Evolutionary conservation across 2,329 filamentous ascomycete genomes (phyloP), one percentile per base, ranked within the genome.

Genomic region (Sporothrix protearum): DNA sequence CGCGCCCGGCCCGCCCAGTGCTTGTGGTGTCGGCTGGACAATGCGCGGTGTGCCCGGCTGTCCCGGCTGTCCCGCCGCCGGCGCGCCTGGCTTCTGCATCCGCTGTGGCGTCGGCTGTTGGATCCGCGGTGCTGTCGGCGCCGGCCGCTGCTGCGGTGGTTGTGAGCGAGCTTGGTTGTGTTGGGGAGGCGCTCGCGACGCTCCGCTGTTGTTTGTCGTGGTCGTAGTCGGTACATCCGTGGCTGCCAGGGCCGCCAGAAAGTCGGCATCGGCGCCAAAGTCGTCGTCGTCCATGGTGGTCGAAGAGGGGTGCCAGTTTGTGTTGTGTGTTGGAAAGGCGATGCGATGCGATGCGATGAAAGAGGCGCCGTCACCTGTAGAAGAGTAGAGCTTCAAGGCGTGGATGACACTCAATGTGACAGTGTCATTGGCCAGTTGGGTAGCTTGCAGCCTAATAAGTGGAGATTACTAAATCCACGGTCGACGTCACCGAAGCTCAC

Each of bases 1-100:
- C 8, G 51, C 10, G 3, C 69, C 72, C 10, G 63, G 57, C 9
- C 68, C 63, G 0, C 88, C 86, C 0, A 97, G 85, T n/a, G 89
- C 90, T 82, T 97, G 94, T 0, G 94, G 95, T 72, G 90, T 96
- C 12, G 94, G 94, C 80, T 97, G 95, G 45, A 95, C 89, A 33
- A 96, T 85, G 77, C 90, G 91, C 51, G 63, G 47, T 9, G 64
- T n/a, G 30, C 47, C 30, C 4, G 36, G 7, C 47, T 61, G 36
- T 39, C 47, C 30, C 4, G 36, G 7, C 47, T 61, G 36, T 28
- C 78, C 79, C 2, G 80, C 77, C 72, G 73, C 72, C 4, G 45
- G 19, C 1, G 47, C 39, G 3, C 36, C 53, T 19, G 74, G 72
- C 9, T 42, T 84, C 76, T 88, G 86, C 47, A 90, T 81, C 7